Evolutionary conservation across 495 filamentous ascomycete species (phyloP), one percentile per base, ranked within the genome.

Genomic region (Hypoxylon perforatum): DNA sequence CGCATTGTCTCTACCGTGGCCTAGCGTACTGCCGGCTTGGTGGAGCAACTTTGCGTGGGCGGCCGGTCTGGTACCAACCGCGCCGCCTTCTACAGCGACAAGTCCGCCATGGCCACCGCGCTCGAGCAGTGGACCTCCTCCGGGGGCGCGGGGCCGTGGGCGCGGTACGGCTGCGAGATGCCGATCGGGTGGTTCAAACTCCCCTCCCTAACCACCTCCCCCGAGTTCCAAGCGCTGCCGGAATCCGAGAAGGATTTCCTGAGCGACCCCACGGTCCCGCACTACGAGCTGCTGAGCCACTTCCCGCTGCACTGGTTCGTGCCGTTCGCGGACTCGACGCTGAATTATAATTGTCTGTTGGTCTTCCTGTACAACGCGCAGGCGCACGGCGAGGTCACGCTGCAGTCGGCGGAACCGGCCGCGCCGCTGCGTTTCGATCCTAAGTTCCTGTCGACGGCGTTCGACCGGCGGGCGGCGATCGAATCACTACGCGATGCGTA

Each of bases 1-100:
- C 19, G 86, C 87, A 5, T 78, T 93, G 11, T 87, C 88, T 5
- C 72, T 92, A 61, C 84, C 88, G 63, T 93, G 90, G 86, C 90
- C 90, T 0, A 88, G 87, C 66, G 84, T 90, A 45, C 80, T 90
- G 8, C 77, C 85, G 3, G 87, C 89, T 0, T 92, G 87, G 79
- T 92, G 90, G 90, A 87, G 87, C 74, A 92, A 93, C 73, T 93
- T 89, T 79, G 48, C 54, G 19, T 72, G 75, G 12, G 56, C 57
- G 0, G 66, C 75, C n/a, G 61, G 57, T 8, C 82, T 91, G 57
- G 52, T 19, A 68, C 76, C 14, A 70, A 69, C 23, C 76, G 79
- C 14, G 19, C 62, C 0, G 22, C 53, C 21, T 77, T 80, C 57
- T 77, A 73, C 61, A 52, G 62, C 14, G 63, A 76, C 42, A 57